phyloP scores from a whole-genome alignment of 2,329 filamentous ascomycete genomes.

The Diaporthe ampelina region DNA sequence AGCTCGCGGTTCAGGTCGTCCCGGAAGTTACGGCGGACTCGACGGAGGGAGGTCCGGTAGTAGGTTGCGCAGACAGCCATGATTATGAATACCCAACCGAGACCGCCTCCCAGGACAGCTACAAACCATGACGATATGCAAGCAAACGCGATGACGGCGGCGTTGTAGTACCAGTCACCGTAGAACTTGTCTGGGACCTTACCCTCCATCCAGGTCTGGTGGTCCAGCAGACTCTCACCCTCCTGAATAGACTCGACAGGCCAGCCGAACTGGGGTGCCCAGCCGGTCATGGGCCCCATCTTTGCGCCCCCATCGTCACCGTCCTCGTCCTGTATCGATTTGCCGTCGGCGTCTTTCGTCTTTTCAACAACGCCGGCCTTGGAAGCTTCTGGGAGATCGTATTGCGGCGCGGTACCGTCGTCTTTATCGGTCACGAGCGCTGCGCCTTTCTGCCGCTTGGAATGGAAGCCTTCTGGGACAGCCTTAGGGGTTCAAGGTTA shows the following conservation, averaged over 20 bases:
- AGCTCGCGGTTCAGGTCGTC: constrained; percentile 91
- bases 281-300: constrained; percentile 77
- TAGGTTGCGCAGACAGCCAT: constrained; percentile 95
- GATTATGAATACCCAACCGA: constrained; percentile 93
- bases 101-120: constrained; percentile 88
- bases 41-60: constrained; percentile 94
- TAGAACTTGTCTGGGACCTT: constrained; percentile 91
- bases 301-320: constrained; percentile 68
- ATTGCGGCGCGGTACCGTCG: constrained; percentile 76
- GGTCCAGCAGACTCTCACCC: constrained; percentile 82
- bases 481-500: constrained; percentile 57
- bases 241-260: constrained; percentile 69
- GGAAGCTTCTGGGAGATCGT: constrained; percentile 82
- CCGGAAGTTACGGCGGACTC: constrained; percentile 94
- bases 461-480: constrained; percentile 75
- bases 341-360: constrained; percentile 63
- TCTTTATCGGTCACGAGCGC: constrained; percentile 85
- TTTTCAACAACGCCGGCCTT: constrained; percentile 77
- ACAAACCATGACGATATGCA: constrained; percentile 92
- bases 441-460: constrained; percentile 72
- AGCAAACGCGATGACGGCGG: constrained; percentile 92
- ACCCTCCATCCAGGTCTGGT: constrained; percentile 88
- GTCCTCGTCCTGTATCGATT: constrained; percentile 63
- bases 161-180: constrained; percentile 99
- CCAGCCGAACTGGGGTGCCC: constrained; percentile 89